These are phyloP conservation scores for Haemoproteus tartakovskyi DNA, from an alignment of 169 alveolate genomes.

Conservation along the genomic window DNA sequence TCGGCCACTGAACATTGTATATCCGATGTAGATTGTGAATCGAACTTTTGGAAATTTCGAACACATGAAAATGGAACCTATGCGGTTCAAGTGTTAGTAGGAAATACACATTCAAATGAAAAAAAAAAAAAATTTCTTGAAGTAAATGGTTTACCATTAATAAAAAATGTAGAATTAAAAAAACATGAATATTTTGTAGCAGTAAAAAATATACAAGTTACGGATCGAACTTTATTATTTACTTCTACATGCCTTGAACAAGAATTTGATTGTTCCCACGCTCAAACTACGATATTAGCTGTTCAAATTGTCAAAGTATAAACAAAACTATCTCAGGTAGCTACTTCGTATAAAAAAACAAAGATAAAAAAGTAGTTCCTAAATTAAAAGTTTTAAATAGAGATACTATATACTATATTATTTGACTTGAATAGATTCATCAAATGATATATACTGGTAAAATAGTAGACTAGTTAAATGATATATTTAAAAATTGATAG, in stretches of 20 bases:
- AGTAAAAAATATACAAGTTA: slow-evolving; percentile 18
- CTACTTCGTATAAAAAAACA: no score
- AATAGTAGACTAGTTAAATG: no score
- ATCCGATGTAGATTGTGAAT: slow-evolving; percentile 14
- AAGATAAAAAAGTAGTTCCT: no score
- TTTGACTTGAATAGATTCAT: no score
- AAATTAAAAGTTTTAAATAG: no score
- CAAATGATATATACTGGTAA: no score
- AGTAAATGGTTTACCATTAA: slow-evolving; percentile 42
- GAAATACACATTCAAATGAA: slow-evolving; percentile 7
- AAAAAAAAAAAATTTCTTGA: slow-evolving; percentile 30
- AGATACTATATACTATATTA: no score
- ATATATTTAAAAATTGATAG: no score
- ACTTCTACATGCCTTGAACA: slow-evolving; percentile 48
- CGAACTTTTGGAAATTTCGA: slow-evolving; percentile 44
- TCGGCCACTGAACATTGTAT: slow-evolving; percentile 56
- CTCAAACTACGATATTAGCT: slow-evolving; percentile 23
- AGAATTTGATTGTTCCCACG: neutral
- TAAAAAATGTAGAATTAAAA: slow-evolving; percentile 9
- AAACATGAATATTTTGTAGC: slow-evolving; percentile 29
- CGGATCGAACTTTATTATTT: slow-evolving; percentile 4
- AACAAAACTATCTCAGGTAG: neutral
- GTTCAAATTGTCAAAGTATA: slow-evolving; percentile 21
- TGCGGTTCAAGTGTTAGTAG: slow-evolving; percentile 37
- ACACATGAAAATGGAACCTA: slow-evolving; percentile 41